A percentile compares a stretch with the other conserved stretches of the same genome.
Evolutionary conservation across 2,329 filamentous ascomycete genomes (phyloP).

Genomic region (Xylaria sp.): DNA sequence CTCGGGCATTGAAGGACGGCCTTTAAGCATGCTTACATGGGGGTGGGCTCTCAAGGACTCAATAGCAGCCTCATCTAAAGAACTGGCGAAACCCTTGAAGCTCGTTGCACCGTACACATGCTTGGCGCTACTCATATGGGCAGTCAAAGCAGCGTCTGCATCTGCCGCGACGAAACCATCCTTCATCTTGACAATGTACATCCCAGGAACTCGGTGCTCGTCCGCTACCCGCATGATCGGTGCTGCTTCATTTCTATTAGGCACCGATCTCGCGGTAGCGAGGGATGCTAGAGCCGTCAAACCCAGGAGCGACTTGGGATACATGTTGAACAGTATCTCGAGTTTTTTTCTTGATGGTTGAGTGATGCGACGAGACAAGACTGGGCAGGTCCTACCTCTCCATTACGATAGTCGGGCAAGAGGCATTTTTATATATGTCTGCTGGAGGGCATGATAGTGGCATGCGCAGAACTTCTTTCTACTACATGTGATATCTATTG

Average conservation of each 20-base stretch:
- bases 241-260: slow-evolving; percentile 8
- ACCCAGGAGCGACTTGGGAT: slow-evolving; percentile 15
- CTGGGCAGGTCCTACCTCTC: neutral
- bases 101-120: slow-evolving; percentile 19
- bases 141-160: slow-evolving; percentile 3
- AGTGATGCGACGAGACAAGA: neutral
- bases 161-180: slow-evolving; percentile 15
- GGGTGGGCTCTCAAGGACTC: slow-evolving; percentile 16
- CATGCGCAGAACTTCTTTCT: neutral
- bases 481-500: neutral
- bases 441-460: neutral
- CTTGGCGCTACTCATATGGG: slow-evolving; percentile 12
- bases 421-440: neutral
- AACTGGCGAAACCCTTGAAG: slow-evolving; percentile 32
- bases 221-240: slow-evolving; percentile 2
- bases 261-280: slow-evolving; percentile 22
- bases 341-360: neutral
- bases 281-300: slow-evolving; percentile 17
- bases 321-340: slow-evolving; percentile 13
- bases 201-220: slow-evolving; percentile 14
- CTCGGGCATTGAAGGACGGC: neutral
- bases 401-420: neutral
- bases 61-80: slow-evolving; percentile 15
- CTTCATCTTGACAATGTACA: slow-evolving; percentile 34
- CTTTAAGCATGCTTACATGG: slow-evolving; percentile 13